phyloP scores from a whole-genome alignment of 768 basidiomycete genomes.

The Boletus tomentosulus region DNA sequence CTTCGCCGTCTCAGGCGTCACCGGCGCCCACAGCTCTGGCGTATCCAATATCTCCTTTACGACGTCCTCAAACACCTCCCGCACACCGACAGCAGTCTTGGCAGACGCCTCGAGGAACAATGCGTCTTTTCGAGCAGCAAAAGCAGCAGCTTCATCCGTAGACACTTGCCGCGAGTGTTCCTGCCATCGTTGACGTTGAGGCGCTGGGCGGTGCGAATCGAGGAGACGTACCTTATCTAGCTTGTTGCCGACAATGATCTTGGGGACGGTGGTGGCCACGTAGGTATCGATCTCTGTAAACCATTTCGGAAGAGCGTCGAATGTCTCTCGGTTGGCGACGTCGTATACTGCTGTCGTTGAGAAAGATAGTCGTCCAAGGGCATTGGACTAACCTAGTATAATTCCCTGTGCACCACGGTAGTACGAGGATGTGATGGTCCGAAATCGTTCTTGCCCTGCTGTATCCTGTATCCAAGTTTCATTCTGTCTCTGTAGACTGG shows the following conservation, averaged over 20 bases:
- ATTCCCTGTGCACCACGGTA: slow-evolving; percentile 87
- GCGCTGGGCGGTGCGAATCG: too few species aligned
- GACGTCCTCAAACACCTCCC: slow-evolving; percentile 70
- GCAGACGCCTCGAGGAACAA: slow-evolving; percentile 92
- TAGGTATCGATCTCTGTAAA: slow-evolving; percentile 91
- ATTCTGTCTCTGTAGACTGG: not conserved
- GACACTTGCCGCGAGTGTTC: slow-evolving; percentile 89
- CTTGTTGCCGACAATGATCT: slow-evolving; percentile 95
- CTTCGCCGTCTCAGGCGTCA: slow-evolving; percentile 16
- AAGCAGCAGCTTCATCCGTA: slow-evolving; percentile 69
- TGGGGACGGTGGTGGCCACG: slow-evolving; percentile 78
- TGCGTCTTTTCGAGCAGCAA: slow-evolving; percentile 77
- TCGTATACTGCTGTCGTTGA: slow-evolving; percentile 73
- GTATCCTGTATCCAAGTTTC: slow-evolving; percentile 58
- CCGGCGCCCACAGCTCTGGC: slow-evolving; percentile 69
- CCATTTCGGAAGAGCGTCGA: slow-evolving; percentile 94
- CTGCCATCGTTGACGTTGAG: slow-evolving; percentile 35
- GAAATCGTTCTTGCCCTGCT: slow-evolving; percentile 94
- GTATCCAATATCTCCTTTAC: slow-evolving; percentile 82
- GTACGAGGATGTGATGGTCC: slow-evolving; percentile 92
- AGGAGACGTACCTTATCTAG: slow-evolving; percentile 73
- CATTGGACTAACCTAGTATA: slow-evolving; percentile 52
- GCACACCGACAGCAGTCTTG: slow-evolving; percentile 83
- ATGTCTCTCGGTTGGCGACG: slow-evolving; percentile 87
- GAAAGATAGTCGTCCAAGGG: not conserved